Percentiles rank a stretch among this genome's conserved stretches.
Conservation (phyloP, 2,329 filamentous ascomycete genomes). For the Stachybotrys chartarum region DNA sequence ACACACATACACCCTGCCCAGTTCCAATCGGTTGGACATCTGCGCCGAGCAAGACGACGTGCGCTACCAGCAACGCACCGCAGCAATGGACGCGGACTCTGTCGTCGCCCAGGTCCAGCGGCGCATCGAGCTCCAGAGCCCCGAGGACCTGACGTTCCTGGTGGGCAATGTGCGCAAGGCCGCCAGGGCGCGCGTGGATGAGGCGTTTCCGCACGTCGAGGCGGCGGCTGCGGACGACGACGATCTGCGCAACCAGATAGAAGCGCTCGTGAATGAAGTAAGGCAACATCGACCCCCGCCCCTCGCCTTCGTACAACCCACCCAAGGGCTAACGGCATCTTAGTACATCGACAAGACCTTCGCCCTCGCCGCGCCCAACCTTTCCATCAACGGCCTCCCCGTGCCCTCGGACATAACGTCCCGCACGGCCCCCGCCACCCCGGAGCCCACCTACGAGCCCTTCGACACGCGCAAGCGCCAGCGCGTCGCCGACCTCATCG, state of each 20-base stretch:
- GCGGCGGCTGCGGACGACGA: slow-evolving; percentile 38
- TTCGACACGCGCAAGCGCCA: slow-evolving; percentile 53
- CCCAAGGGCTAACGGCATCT: not conserved
- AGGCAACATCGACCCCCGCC: slow-evolving; percentile 1
- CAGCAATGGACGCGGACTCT: slow-evolving; percentile 25
- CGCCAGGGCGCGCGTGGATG: slow-evolving; percentile 59
- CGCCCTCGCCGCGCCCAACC: slow-evolving; percentile 48
- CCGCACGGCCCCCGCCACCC: slow-evolving; percentile 8
- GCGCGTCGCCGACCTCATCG: slow-evolving; percentile 52
- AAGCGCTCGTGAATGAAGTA: slow-evolving; percentile 53
- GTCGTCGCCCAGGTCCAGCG: slow-evolving; percentile 45
- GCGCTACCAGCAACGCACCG: too few relatives aligned
- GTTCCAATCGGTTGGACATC: too few relatives aligned
- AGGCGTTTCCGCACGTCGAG: slow-evolving; percentile 60
- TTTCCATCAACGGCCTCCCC: slow-evolving; percentile 55
- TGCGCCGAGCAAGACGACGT: too few relatives aligned
- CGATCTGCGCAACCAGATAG: slow-evolving; percentile 51
- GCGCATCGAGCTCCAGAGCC: slow-evolving; percentile 73
- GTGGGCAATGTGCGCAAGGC: slow-evolving; percentile 62
- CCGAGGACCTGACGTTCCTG: slow-evolving; percentile 65
- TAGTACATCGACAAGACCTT: slow-evolving; percentile 59
- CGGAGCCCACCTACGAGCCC: slow-evolving; percentile 43
- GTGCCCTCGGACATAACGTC: slow-evolving; percentile 28
- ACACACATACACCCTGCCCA: too few relatives aligned
- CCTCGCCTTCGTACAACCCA: not conserved